Evolutionary conservation across 768 basidiomycete species (phyloP).

Genomic region (Naganishia friedmannii): DNA sequence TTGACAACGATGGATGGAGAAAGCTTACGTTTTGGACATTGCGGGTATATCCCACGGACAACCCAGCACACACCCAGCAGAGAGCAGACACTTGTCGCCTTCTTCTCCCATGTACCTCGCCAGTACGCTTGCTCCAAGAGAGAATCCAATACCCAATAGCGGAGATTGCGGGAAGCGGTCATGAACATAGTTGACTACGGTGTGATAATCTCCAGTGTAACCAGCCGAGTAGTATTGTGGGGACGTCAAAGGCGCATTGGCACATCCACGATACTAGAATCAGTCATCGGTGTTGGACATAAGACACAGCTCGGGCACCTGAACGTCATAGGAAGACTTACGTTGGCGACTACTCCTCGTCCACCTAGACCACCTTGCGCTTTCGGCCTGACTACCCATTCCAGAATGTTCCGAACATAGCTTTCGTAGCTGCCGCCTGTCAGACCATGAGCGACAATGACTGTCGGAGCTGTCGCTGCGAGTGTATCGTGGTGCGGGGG

Average conservation of each 20-base stretch:
- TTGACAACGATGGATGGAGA: not conserved
- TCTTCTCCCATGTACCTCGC: conserved; percentile 87
- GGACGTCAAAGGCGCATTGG: conserved; percentile 76
- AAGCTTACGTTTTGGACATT: conserved; percentile 42
- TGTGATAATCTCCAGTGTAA: conserved; percentile 82
- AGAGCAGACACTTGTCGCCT: conserved; percentile 53
- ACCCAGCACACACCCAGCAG: conserved; percentile 43
- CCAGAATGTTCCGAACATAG: conserved; percentile 79
- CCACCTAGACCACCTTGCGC: conserved; percentile 84
- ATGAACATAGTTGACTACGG: conserved; percentile 72
- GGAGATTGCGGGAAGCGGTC: conserved; percentile 72
- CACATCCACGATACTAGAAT: conserved; percentile 58
- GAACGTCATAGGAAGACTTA: conserved; percentile 27
- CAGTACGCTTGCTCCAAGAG: conserved; percentile 86
- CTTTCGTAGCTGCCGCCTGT: conserved; percentile 63
- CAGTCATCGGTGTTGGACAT: not conserved
- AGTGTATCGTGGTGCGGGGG: conserved; percentile 37
- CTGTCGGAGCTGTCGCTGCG: conserved; percentile 39
- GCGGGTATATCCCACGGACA: conserved; percentile 48
- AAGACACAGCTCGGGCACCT: not conserved
- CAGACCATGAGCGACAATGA: conserved; percentile 49
- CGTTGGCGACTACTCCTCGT: conserved; percentile 55
- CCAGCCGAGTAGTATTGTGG: conserved; percentile 70
- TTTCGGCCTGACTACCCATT: conserved; percentile 67
- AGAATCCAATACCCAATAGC: conserved; percentile 84